Percentiles rank a stretch among this genome's conserved stretches.
These are phyloP conservation scores for Russula earlei DNA, from an alignment of 768 basidiomycete genomes.

Conservation along the genomic window DNA sequence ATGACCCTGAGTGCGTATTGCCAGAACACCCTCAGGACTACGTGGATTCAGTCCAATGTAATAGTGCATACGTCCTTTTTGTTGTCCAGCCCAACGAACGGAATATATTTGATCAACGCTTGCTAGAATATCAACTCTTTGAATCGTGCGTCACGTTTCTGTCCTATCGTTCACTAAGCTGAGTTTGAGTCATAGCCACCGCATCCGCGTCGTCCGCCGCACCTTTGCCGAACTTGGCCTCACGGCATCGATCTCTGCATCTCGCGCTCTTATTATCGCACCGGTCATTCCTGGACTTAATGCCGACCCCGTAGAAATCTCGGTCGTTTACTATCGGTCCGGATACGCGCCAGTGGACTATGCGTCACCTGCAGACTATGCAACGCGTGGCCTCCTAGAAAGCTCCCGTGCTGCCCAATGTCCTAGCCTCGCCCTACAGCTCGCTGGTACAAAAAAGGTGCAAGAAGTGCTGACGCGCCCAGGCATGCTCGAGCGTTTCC, in stretches of 20 bases:
- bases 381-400: slow-evolving; percentile 70
- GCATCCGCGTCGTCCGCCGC: slow-evolving; percentile 63
- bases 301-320: slow-evolving; percentile 49
- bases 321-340: slow-evolving; percentile 84
- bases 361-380: slow-evolving; percentile 53
- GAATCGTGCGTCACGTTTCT: slow-evolving; percentile 46
- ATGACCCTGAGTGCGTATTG: slow-evolving; percentile 37
- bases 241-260: slow-evolving; percentile 36
- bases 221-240: slow-evolving; percentile 61
- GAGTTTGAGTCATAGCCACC: slow-evolving; percentile 40
- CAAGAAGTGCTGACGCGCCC: slow-evolving; percentile 78
- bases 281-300: slow-evolving; percentile 27
- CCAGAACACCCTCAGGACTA: not conserved
- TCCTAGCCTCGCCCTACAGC: slow-evolving; percentile 80
- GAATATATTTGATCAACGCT: slow-evolving; percentile 91
- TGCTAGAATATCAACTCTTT: slow-evolving; percentile 78
- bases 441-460: slow-evolving; percentile 95
- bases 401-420: slow-evolving; percentile 85
- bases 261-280: slow-evolving; percentile 35
- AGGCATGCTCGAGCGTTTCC: slow-evolving; percentile 65
- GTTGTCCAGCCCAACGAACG: slow-evolving; percentile 85
- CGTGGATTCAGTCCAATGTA: not conserved
- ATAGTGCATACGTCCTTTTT: slow-evolving; percentile 60
- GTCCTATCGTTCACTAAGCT: not conserved
- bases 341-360: slow-evolving; percentile 84